Evolutionary conservation across 2,329 filamentous ascomycete species (phyloP).

Genomic region (Exophiala oligosperma): DNA sequence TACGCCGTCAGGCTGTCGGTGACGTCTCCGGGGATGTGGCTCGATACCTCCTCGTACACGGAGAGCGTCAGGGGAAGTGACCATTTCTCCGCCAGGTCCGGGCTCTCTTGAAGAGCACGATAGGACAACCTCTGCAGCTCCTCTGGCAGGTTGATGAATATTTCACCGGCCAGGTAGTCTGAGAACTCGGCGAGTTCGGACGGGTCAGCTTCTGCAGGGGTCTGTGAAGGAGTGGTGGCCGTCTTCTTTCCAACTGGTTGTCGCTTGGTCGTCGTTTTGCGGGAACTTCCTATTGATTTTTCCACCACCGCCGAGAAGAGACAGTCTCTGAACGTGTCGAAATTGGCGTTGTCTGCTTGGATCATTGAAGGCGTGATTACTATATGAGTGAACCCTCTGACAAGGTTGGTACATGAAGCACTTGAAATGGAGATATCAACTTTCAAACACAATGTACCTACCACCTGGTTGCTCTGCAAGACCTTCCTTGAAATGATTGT

Average conservation of each 20-base stretch:
- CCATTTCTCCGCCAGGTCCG: conserved; percentile 56
- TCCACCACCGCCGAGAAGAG: conserved; percentile 69
- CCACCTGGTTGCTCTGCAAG: too few relatives aligned
- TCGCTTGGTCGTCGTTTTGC: conserved; percentile 5
- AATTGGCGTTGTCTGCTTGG: conserved; percentile 53
- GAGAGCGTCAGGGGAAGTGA: conserved; percentile 55
- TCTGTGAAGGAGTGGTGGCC: conserved; percentile 9
- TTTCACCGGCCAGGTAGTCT: conserved; percentile 71
- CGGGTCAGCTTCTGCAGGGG: conserved; percentile 43
- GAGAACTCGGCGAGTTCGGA: conserved; percentile 79
- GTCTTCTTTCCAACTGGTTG: conserved; percentile 43
- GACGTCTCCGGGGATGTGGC: conserved; percentile 59
- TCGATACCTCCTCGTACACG: conserved; percentile 54
- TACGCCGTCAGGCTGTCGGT: conserved; percentile 70
- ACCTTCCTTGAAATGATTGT: too few relatives aligned
- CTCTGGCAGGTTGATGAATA: conserved; percentile 65
- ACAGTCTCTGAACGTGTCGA: conserved; percentile 71
- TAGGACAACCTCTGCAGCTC: conserved; percentile 64
- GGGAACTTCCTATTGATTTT: conserved; percentile 46
- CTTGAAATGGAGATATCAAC: too few relatives aligned
- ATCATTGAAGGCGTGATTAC: conserved; percentile 7
- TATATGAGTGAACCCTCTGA: background rate
- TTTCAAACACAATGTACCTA: too few relatives aligned
- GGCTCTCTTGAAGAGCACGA: conserved; percentile 52
- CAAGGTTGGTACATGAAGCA: background rate